Base-by-base conservation (phyloP, 495 filamentous ascomycete genomes). In the Penicillium subrubescens region DNA sequence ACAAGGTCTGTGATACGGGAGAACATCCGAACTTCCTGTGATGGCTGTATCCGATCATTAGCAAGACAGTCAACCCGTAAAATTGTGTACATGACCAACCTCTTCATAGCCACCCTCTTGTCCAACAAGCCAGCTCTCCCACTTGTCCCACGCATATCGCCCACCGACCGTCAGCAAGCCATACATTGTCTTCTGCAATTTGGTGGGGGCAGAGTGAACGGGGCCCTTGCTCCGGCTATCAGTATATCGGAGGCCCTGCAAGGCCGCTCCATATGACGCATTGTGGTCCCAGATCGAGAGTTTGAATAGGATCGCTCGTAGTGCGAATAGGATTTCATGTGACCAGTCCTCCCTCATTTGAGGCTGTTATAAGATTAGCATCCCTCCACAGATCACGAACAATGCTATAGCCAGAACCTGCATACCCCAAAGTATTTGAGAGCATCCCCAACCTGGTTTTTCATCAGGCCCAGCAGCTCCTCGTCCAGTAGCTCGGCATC, bases 401-500 rank as follows among this genome's bases (percentile, higher is more conserved):
- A 15, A 14, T 21, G 29, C 29, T 56, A 3, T 34, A 7, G 6
- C 33, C 29, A 8, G 4, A 17, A 56, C 33, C 31, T 44, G 19
- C 62, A 46, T 72, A 89, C 88, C 43, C 90, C 90, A 56, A 91
- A 91, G 70, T 94, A 96, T 73, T 94, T 96, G 55, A 98, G 77
- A 8, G 90, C 95, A 60, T 97, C 92, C 58, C 91, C 91, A 15
- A 94, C 90, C 73, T 99, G 95, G 25, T 86, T 88, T 68, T 91
- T 92, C 59, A 99, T 78, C 68, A 98, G 81, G 25, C 88, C 86
- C 12, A 98, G 84, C 51, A 99, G 83, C 77, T 99, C 95, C 72
- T 97, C 93, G 75, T 99, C 95, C 44, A 99, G 79, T 35, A 99
- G 79, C 73, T 98, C 96, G 27, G 95, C 94, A 75, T 99, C 95